phyloP scores from a whole-genome alignment of 2,329 filamentous ascomycete genomes.

The Gnomoniopsis smithogilvyi region DNA sequence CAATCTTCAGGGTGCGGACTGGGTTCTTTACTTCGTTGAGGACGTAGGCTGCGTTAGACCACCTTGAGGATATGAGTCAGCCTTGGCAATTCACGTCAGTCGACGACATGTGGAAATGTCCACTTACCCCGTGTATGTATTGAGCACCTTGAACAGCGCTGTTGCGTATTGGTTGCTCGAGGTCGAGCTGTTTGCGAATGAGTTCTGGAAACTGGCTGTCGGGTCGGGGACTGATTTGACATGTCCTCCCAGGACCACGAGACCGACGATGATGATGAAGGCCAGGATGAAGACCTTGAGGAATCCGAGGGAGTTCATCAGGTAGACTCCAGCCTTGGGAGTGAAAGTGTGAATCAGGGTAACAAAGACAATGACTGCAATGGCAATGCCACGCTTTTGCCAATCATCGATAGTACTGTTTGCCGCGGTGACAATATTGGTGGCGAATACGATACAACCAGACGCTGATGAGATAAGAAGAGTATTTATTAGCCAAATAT shows the following conservation, averaged over 20 bases:
- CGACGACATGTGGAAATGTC: not conserved
- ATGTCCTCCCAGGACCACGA: constrained; percentile 50
- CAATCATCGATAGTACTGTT: constrained; percentile 43
- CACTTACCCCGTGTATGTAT: constrained; percentile 61
- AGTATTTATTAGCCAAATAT: constrained; percentile 43
- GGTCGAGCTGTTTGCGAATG: constrained; percentile 48
- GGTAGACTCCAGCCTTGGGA: constrained; percentile 51
- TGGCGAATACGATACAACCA: constrained; percentile 47
- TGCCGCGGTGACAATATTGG: constrained; percentile 47
- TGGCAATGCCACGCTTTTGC: constrained; percentile 38
- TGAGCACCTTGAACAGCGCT: constrained; percentile 65
- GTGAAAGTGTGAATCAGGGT: constrained; percentile 56
- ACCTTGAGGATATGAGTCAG: constrained; percentile 20
- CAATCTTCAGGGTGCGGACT: constrained; percentile 60
- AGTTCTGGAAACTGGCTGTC: constrained; percentile 49
- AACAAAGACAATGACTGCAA: constrained; percentile 52
- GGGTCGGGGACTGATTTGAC: constrained; percentile 16
- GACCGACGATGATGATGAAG: constrained; percentile 61
- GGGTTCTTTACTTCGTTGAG: constrained; percentile 70
- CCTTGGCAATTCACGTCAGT: not conserved
- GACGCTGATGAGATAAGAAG: not conserved
- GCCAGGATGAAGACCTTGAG: constrained; percentile 58
- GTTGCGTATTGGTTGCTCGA: constrained; percentile 40
- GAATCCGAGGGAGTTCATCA: constrained; percentile 62
- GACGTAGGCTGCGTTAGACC: constrained; percentile 63